phyloP scores from a whole-genome alignment of 257 asterid species.

The Asclepias syriaca region DNA sequence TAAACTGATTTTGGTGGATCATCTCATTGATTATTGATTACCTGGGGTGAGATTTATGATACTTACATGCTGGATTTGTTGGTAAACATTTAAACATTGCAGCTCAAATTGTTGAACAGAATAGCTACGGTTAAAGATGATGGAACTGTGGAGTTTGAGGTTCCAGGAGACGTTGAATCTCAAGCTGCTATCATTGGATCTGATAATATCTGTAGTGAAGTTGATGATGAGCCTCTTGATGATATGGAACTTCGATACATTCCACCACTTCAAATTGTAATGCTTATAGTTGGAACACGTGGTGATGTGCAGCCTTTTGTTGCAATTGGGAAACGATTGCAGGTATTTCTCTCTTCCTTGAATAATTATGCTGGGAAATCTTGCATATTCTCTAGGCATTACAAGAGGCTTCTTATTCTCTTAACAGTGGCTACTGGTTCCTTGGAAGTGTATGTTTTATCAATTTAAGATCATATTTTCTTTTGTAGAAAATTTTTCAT shows the following conservation, averaged over 20 bases:
- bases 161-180: slow-evolving; percentile 69
- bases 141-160: slow-evolving; percentile 90
- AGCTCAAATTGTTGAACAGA: slow-evolving; percentile 91
- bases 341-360: slow-evolving; percentile 34
- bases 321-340: slow-evolving; percentile 83
- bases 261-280: slow-evolving; percentile 80
- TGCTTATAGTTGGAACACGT: slow-evolving; percentile 96
- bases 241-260: slow-evolving; percentile 57
- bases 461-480: background rate
- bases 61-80: slow-evolving; percentile 17
- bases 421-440: background rate
- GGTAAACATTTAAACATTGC: slow-evolving; percentile 55
- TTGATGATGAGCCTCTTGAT: slow-evolving; percentile 59
- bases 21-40: slow-evolving; percentile 2
- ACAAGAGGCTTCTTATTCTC: background rate
- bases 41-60: background rate
- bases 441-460: background rate
- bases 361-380: background rate
- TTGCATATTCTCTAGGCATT: background rate
- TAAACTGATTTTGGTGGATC: slow-evolving; percentile 4
- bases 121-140: slow-evolving; percentile 84
- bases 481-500: background rate
- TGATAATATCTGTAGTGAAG: slow-evolving; percentile 33
- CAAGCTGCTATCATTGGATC: slow-evolving; percentile 36
- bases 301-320: slow-evolving; percentile 98